Conservation (phyloP, 768 basidiomycete species). For the Tylopilus balloui region DNA sequence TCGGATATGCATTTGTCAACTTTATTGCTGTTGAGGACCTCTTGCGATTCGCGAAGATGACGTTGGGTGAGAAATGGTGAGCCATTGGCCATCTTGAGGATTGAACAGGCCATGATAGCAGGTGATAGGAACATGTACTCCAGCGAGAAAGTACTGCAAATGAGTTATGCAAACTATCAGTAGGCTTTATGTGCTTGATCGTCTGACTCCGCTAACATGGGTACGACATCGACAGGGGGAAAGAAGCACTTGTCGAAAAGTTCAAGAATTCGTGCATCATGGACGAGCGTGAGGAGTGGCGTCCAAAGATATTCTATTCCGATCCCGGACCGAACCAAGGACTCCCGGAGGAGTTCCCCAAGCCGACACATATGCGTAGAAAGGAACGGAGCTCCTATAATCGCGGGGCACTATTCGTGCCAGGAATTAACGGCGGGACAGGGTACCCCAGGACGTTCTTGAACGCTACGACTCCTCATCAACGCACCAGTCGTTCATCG, state of each 20-base stretch:
- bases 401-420: conserved; percentile 66
- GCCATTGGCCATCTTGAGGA: conserved; percentile 13
- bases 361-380: conserved; percentile 73
- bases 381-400: conserved; percentile 82
- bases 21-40: conserved; percentile 79
- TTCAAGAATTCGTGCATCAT: conserved; percentile 90
- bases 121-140: conserved; percentile 80
- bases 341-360: conserved; percentile 73
- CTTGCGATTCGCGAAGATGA: conserved; percentile 65
- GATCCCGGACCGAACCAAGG: conserved; percentile 67
- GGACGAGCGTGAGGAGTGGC: conserved; percentile 80
- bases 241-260: conserved; percentile 86
- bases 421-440: conserved; percentile 32
- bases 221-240: conserved; percentile 50
- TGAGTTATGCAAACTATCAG: conserved; percentile 94
- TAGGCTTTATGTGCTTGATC: conserved; percentile 36
- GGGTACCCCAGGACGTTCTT: conserved; percentile 28
- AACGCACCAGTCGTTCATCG: conserved; percentile 15
- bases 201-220: conserved; percentile 7
- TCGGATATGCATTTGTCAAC: conserved; percentile 86
- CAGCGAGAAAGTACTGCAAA: conserved; percentile 84
- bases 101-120: conserved; percentile 2
- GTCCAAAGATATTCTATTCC: conserved; percentile 82
- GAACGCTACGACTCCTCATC: conserved; percentile 19
- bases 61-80: conserved; percentile 79